Conservation (phyloP, 371 early-diverging fungal species). For the Amoeboaphelidium occidentale region DNA sequence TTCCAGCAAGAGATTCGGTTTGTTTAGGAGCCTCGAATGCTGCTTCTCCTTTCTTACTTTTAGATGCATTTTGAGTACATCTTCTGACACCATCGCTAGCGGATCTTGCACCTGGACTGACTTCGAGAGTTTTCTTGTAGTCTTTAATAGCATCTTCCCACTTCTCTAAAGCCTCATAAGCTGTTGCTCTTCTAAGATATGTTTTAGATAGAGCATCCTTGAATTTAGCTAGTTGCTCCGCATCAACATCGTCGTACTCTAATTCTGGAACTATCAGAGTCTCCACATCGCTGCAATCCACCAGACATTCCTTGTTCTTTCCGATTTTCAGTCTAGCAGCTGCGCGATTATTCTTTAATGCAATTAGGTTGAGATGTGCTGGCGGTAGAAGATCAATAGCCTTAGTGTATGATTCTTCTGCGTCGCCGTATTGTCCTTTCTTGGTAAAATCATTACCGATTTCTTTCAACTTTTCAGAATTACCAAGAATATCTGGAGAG, state of each 20-base stretch:
- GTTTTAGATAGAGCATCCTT: constrained; percentile 34
- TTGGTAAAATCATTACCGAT: constrained; percentile 60
- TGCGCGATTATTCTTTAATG: constrained; percentile 69
- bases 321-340: constrained; percentile 59
- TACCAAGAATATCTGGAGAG: neutral
- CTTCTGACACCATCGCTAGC: constrained; percentile 33
- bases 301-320: constrained; percentile 35
- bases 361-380: constrained; percentile 31
- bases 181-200: constrained; percentile 43
- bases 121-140: constrained; percentile 30
- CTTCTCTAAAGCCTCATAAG: constrained; percentile 50
- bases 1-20: too few relatives aligned
- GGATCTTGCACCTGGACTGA: constrained; percentile 16
- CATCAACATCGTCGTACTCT: neutral
- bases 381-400: constrained; percentile 30
- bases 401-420: constrained; percentile 37
- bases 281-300: constrained; percentile 15
- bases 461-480: constrained; percentile 17
- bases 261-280: constrained; percentile 15
- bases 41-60: neutral
- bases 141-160: constrained; percentile 42
- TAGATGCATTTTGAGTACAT: too few relatives aligned
- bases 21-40: too few relatives aligned
- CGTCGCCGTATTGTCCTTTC: constrained; percentile 61
- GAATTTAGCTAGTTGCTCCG: constrained; percentile 15